These are phyloP conservation scores for Gossypium sturtianum DNA, from an alignment of 345 rosid genomes.

Conservation along the genomic window DNA sequence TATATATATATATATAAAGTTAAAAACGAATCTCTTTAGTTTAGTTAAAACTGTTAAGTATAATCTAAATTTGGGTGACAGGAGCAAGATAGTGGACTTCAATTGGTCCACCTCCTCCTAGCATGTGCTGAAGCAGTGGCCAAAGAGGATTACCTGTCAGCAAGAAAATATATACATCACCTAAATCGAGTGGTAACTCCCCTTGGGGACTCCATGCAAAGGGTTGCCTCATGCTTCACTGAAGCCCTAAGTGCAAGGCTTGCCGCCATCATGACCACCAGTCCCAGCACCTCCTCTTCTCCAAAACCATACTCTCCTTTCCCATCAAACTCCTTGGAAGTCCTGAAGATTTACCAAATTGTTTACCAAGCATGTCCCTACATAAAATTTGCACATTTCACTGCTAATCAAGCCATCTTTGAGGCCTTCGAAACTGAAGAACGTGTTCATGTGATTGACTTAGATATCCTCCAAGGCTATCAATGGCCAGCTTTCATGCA, in stretches of 20 bases:
- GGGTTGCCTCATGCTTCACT: constrained; percentile 65
- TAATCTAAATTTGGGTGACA: constrained; percentile 3
- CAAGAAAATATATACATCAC: constrained; percentile 49
- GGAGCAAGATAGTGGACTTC: constrained; percentile 71
- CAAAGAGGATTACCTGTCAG: constrained; percentile 61
- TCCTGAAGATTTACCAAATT: constrained; percentile 56
- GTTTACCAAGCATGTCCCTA: constrained; percentile 68
- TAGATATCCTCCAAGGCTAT: constrained; percentile 66
- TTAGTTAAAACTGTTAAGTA: background rate
- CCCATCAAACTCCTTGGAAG: constrained; percentile 47
- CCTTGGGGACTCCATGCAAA: constrained; percentile 60
- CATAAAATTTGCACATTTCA: constrained; percentile 64
- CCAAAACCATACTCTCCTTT: constrained; percentile 35
- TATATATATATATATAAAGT: background rate
- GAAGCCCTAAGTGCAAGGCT: constrained; percentile 56
- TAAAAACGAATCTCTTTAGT: background rate
- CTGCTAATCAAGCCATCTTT: constrained; percentile 64
- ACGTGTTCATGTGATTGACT: constrained; percentile 66
- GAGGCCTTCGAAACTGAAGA: constrained; percentile 68
- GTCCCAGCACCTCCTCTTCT: constrained; percentile 20
- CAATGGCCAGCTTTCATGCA: constrained; percentile 86
- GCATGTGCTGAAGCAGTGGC: constrained; percentile 67
- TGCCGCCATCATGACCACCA: constrained; percentile 38
- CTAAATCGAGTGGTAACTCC: constrained; percentile 55
- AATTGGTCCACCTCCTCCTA: constrained; percentile 58